These are phyloP conservation scores for Metschnikowia matae DNA, from an alignment of 805 yeast genomes.

Conservation along the genomic window DNA sequence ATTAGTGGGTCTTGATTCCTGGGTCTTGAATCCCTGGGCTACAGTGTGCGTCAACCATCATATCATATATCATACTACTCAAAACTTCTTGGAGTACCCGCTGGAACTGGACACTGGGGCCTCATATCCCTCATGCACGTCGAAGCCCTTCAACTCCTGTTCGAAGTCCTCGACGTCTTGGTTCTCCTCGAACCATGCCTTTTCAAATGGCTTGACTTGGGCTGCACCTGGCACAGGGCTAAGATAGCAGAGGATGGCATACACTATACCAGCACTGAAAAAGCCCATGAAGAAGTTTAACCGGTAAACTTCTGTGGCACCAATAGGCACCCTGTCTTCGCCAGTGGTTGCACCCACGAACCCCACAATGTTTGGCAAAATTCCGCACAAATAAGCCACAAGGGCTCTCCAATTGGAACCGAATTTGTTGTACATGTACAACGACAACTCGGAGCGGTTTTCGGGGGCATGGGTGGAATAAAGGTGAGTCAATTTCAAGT, in stretches of 20 bases:
- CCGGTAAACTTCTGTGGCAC: slow-evolving; percentile 70
- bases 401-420: slow-evolving; percentile 86
- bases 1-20: background rate
- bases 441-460: slow-evolving; percentile 23
- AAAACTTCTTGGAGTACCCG: slow-evolving; percentile 2
- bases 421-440: slow-evolving; percentile 55
- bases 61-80: background rate
- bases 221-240: slow-evolving; percentile 49
- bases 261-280: slow-evolving; percentile 50
- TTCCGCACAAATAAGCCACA: slow-evolving; percentile 74
- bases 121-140: slow-evolving; percentile 20
- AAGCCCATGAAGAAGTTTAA: slow-evolving; percentile 79
- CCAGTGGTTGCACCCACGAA: slow-evolving; percentile 78
- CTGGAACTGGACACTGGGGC: slow-evolving; percentile 10
- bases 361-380: slow-evolving; percentile 80
- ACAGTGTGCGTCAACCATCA: background rate
- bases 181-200: slow-evolving; percentile 61
- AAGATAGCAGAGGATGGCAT: slow-evolving; percentile 47
- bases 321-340: slow-evolving; percentile 63
- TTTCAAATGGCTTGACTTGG: slow-evolving; percentile 37
- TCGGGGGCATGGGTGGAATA: slow-evolving; percentile 46
- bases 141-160: slow-evolving; percentile 33
- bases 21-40: background rate
- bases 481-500: slow-evolving; percentile 57
- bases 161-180: slow-evolving; percentile 63